Evolutionary conservation across 1,284 basidiomycete species (phyloP).

Genomic region (Moesziomyces sp.): DNA sequence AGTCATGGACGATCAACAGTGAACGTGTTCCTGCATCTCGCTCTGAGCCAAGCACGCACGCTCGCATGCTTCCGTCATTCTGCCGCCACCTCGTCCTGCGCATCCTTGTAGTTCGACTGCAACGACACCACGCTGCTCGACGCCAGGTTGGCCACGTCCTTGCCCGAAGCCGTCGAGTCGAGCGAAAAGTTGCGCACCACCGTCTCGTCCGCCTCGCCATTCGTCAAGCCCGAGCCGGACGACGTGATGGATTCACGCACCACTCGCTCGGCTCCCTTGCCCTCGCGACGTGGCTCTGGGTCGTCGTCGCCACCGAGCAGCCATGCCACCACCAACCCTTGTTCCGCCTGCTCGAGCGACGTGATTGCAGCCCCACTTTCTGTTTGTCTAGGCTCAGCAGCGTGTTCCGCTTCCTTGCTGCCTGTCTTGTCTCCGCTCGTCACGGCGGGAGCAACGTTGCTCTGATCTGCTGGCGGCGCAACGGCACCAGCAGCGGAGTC

Average conservation of each 20-base stretch:
- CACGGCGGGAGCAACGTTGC: too few relatives aligned
- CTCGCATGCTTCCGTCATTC: background rate
- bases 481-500: slow-evolving; percentile 6
- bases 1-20: background rate
- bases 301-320: slow-evolving; percentile 51
- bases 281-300: slow-evolving; percentile 1
- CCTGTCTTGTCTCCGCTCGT: background rate
- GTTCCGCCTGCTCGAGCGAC: slow-evolving; percentile 30
- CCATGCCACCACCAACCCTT: slow-evolving; percentile 53
- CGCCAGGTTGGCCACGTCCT: slow-evolving; percentile 6
- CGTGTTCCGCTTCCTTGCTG: background rate
- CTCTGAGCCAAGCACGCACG: background rate
- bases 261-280: slow-evolving; percentile 1
- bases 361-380: slow-evolving; percentile 3
- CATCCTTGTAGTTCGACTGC: slow-evolving; percentile 48
- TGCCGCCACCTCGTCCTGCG: slow-evolving; percentile 16
- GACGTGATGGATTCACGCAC: slow-evolving; percentile 1
- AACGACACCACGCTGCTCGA: slow-evolving; percentile 43
- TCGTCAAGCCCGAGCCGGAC: slow-evolving; percentile 1
- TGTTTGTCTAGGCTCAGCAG: background rate
- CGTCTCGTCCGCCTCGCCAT: slow-evolving; percentile 2
- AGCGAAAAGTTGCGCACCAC: slow-evolving; percentile 1
- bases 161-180: slow-evolving; percentile 13
- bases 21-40: background rate
- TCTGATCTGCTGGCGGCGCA: background rate